Percentiles rank a stretch among this genome's conserved stretches.
Evolutionary conservation across 345 rosid species (phyloP).

Genomic region (Trapa incisa): DNA sequence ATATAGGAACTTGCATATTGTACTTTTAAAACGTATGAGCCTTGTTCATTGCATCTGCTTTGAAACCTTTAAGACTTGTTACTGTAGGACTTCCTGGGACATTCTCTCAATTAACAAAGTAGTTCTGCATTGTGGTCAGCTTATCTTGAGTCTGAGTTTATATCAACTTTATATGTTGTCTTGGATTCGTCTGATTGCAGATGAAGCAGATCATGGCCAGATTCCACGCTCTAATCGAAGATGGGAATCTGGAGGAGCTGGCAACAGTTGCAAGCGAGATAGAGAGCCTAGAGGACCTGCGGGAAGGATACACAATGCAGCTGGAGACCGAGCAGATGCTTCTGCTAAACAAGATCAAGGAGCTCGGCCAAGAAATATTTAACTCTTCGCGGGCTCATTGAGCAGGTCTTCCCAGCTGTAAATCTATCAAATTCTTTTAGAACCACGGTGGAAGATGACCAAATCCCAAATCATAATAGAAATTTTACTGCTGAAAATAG

Average conservation of each 20-base stretch:
- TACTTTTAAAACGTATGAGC: too few species aligned
- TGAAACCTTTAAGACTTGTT: too few species aligned
- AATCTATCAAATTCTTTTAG: too few species aligned
- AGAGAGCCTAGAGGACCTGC: conserved; percentile 59
- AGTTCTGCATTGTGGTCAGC: neutral
- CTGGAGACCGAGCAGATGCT: conserved; percentile 82
- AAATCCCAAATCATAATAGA: too few species aligned
- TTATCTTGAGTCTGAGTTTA: neutral
- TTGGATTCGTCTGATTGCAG: conserved; percentile 17
- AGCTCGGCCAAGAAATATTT: conserved; percentile 73
- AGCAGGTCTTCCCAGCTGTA: conserved; percentile 6
- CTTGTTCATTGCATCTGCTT: too few species aligned
- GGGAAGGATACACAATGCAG: conserved; percentile 73
- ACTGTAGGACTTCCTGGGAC: too few species aligned
- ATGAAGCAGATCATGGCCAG: conserved; percentile 56
- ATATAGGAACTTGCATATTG: too few species aligned
- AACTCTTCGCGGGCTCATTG: conserved; percentile 34
- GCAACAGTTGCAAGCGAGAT: conserved; percentile 50
- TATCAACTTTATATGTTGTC: neutral
- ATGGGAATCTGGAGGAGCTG: conserved; percentile 49
- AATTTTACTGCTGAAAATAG: too few species aligned
- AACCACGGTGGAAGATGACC: too few species aligned
- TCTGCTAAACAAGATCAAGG: conserved; percentile 72
- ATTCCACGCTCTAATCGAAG: conserved; percentile 51
- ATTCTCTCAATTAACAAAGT: too few species aligned